phyloP scores from a whole-genome alignment of 352 stramenopile species.

The Phytophthora agathidicida region DNA sequence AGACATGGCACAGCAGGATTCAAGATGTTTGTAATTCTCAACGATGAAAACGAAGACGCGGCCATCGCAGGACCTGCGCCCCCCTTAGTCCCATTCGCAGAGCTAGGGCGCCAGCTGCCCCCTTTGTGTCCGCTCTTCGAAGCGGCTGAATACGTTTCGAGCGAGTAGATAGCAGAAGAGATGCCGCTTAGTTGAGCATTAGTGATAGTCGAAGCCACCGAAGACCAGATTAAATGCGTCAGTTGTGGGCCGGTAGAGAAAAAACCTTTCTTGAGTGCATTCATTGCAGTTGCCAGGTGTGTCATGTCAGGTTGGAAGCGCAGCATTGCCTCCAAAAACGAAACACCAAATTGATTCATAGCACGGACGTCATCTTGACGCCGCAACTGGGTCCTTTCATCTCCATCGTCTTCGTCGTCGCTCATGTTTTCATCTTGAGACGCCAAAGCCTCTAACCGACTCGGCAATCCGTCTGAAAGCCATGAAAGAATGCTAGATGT shows the following conservation, averaged over 20 bases:
- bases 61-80: slow-evolving; percentile 15
- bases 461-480: slow-evolving; percentile 58
- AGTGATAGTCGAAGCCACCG: slow-evolving; percentile 64
- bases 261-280: slow-evolving; percentile 71
- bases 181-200: slow-evolving; percentile 75
- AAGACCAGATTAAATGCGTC: slow-evolving; percentile 80
- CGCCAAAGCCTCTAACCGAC: slow-evolving; percentile 45
- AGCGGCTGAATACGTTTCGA: slow-evolving; percentile 37
- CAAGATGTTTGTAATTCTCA: slow-evolving; percentile 72
- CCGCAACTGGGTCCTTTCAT: slow-evolving; percentile 17
- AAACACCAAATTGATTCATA: slow-evolving; percentile 80
- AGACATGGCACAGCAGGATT: slow-evolving; percentile 56
- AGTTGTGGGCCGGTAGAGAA: slow-evolving; percentile 72
- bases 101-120: slow-evolving; percentile 16
- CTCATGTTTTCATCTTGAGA: slow-evolving; percentile 40
- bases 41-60: slow-evolving; percentile 64
- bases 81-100: slow-evolving; percentile 10
- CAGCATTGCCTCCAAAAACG: slow-evolving; percentile 66
- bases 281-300: slow-evolving; percentile 55
- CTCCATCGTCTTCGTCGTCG: slow-evolving; percentile 33
- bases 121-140: slow-evolving; percentile 29
- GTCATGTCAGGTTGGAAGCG: slow-evolving; percentile 75
- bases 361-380: slow-evolving; percentile 58
- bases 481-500: slow-evolving; percentile 68
- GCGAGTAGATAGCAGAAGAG: slow-evolving; percentile 66